phyloP scores from a whole-genome alignment of 2,329 filamentous ascomycete genomes.

The Aureobasidium sp. region DNA sequence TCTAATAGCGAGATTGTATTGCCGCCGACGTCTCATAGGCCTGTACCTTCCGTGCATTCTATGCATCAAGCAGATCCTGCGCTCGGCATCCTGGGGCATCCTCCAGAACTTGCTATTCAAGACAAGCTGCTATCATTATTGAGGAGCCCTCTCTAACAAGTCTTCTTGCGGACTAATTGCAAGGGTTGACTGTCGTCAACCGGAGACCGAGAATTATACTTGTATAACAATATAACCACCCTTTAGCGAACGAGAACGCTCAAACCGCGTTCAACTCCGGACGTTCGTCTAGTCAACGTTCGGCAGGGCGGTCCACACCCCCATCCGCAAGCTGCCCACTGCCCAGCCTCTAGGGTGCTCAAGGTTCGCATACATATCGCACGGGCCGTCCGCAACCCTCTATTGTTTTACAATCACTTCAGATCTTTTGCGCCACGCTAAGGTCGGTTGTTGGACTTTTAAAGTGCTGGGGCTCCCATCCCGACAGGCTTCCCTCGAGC shows the following conservation, averaged over 20 bases:
- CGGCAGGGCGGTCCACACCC: slow-evolving; percentile 1
- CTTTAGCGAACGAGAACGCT: not conserved
- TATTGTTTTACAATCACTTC: slow-evolving; percentile 9
- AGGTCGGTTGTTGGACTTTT: not conserved
- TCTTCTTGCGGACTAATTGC: not conserved
- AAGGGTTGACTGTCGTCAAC: not conserved
- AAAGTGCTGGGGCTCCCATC: not conserved
- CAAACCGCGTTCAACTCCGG: not conserved
- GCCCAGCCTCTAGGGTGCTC: slow-evolving; percentile 4
- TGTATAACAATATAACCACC: not conserved
- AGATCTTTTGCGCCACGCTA: not conserved
- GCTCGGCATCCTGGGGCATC: not conserved
- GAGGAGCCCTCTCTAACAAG: too few species aligned
- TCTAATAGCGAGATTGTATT: slow-evolving; percentile 7
- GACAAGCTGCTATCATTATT: not conserved
- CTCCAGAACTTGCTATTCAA: not conserved
- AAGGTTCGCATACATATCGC: slow-evolving; percentile 8
- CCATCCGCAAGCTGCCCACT: not conserved
- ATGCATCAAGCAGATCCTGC: slow-evolving; percentile 2
- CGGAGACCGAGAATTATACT: not conserved
- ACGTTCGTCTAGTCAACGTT: not conserved
- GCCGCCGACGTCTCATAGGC: slow-evolving; percentile 1
- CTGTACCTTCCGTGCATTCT: slow-evolving; percentile 6
- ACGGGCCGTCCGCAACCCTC: not conserved
- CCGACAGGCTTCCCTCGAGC: not conserved